Conservation (phyloP, 176 grass and related monocot genomes). For the Aegilops umbellulata region DNA sequence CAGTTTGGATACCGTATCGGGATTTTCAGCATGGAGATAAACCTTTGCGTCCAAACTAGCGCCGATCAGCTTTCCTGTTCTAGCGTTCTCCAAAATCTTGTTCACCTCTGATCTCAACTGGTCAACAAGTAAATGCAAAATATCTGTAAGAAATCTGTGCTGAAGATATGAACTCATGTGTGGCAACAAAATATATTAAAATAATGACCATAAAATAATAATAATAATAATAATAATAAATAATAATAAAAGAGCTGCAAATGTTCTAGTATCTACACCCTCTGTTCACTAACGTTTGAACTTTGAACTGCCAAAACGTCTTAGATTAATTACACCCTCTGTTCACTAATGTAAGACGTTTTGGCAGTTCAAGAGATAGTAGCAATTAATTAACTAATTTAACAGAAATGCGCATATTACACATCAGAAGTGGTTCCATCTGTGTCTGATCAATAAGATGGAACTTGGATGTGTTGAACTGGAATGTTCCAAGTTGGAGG, state of each 20-base stretch:
- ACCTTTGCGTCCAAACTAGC: slow-evolving; percentile 95
- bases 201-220: background rate
- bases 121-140: slow-evolving; percentile 6
- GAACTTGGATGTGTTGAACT: background rate
- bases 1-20: slow-evolving; percentile 48
- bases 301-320: no score
- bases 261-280: background rate
- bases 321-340: no score
- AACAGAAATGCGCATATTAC: slow-evolving; percentile 7
- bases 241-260: background rate
- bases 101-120: slow-evolving; percentile 99
- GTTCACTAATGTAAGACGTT: no score
- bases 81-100: slow-evolving; percentile 94
- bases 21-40: slow-evolving; percentile 59
- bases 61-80: slow-evolving; percentile 85
- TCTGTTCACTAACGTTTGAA: no score
- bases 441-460: background rate
- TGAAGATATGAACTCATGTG: slow-evolving; percentile 12
- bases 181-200: background rate
- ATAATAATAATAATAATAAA: background rate
- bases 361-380: no score
- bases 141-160: background rate
- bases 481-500: slow-evolving; percentile 20
- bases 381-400: background rate
- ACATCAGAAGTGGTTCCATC: background rate